phyloP scores from a whole-genome alignment of 176 grass and related monocot species.

The Raddia guianensis region DNA sequence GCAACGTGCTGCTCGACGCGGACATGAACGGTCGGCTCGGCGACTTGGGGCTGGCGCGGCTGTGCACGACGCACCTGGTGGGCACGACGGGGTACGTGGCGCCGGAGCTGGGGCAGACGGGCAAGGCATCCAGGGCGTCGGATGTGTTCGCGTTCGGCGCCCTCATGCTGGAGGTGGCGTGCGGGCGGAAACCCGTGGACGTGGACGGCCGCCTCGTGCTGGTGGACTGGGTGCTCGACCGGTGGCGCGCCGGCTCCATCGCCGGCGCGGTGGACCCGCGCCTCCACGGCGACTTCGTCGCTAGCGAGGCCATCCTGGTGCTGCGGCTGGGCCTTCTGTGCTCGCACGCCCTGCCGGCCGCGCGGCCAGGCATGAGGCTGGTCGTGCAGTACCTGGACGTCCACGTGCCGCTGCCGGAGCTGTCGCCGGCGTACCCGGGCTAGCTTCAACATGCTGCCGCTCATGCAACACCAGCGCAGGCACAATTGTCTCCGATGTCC shows the following conservation, averaged over 20 bases:
- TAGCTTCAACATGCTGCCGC: slow-evolving; percentile 50
- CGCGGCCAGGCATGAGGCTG: slow-evolving; percentile 45
- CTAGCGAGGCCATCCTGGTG: slow-evolving; percentile 49
- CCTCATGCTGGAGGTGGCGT: slow-evolving; percentile 63
- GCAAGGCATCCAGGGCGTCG: slow-evolving; percentile 58
- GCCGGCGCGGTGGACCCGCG: slow-evolving; percentile 42
- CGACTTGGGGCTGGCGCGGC: slow-evolving; percentile 63
- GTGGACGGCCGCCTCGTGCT: slow-evolving; percentile 51
- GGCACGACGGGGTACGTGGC: slow-evolving; percentile 69
- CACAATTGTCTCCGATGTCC: no score
- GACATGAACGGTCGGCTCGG: slow-evolving; percentile 55
- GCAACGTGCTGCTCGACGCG: slow-evolving; percentile 80
- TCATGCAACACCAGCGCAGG: slow-evolving; percentile 47
- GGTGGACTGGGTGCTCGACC: slow-evolving; percentile 60
- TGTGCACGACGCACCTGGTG: slow-evolving; percentile 67
- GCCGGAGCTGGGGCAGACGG: slow-evolving; percentile 59
- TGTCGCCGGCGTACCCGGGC: slow-evolving; percentile 47
- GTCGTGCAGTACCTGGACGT: slow-evolving; percentile 54
- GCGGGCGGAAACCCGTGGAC: slow-evolving; percentile 61
- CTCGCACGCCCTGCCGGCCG: slow-evolving; percentile 48
- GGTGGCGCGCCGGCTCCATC: slow-evolving; percentile 38
- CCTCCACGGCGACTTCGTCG: slow-evolving; percentile 37
- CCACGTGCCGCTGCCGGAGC: slow-evolving; percentile 53
- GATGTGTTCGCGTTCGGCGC: slow-evolving; percentile 65
- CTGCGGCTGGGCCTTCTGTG: slow-evolving; percentile 54